These are phyloP conservation scores for Chaetomiaceae sp. DNA, from an alignment of 2,329 filamentous ascomycete genomes.

Conservation along the genomic window DNA sequence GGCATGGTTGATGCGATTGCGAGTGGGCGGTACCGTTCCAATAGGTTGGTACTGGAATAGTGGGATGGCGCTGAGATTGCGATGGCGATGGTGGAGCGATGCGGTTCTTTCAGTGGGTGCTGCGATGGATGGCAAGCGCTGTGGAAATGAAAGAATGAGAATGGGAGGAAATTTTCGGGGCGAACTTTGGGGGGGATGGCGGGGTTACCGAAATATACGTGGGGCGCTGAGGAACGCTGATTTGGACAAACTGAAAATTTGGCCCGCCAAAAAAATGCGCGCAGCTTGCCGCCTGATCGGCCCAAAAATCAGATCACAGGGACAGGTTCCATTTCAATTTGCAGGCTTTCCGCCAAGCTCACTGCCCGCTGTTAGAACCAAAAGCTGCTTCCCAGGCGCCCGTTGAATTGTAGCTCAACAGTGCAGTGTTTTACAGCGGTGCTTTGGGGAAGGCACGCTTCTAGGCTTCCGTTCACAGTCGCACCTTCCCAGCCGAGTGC, in stretches of 20 bases:
- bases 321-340: too few species aligned
- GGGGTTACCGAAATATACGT: slow-evolving; percentile 29
- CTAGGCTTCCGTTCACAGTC: too few species aligned
- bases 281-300: slow-evolving; percentile 5
- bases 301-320: slow-evolving; percentile 7
- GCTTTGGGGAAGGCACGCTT: too few species aligned
- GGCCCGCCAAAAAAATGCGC: slow-evolving; percentile 23
- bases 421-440: too few species aligned
- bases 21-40: slow-evolving; percentile 18
- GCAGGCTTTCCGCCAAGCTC: not conserved
- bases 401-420: too few species aligned
- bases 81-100: slow-evolving; percentile 29
- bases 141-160: slow-evolving; percentile 27
- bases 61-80: slow-evolving; percentile 24
- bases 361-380: not conserved
- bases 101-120: slow-evolving; percentile 8
- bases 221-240: slow-evolving; percentile 25
- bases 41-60: slow-evolving; percentile 17
- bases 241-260: slow-evolving; percentile 24
- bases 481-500: too few species aligned
- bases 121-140: slow-evolving; percentile 12
- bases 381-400: not conserved
- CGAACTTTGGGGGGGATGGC: slow-evolving; percentile 26
- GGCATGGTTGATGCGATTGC: slow-evolving; percentile 36
- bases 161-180: slow-evolving; percentile 26